Conservation (phyloP, 768 basidiomycete genomes). For the Kondoa subrosea region DNA sequence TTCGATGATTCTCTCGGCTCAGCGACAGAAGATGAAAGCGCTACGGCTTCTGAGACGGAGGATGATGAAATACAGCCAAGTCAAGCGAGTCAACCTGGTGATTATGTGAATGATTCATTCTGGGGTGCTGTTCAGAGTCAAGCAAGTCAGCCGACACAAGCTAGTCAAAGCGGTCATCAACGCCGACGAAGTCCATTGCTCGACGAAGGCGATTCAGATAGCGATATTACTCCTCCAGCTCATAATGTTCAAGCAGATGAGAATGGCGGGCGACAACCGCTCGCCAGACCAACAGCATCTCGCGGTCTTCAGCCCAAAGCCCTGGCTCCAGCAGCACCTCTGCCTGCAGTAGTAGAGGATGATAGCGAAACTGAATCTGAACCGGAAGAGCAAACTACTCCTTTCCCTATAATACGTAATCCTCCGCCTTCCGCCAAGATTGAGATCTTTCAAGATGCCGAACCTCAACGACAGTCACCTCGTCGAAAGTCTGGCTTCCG, state of each 20-base stretch:
- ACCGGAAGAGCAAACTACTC: background rate
- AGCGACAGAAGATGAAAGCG: constrained; percentile 14
- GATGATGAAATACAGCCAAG: constrained; percentile 10
- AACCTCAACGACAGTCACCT: constrained; percentile 6
- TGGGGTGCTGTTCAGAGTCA: constrained; percentile 16
- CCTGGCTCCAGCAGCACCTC: background rate
- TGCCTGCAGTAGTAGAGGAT: constrained; percentile 19
- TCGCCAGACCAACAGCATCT: background rate
- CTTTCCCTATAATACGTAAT: background rate
- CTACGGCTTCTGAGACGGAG: background rate
- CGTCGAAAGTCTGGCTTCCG: constrained; percentile 19
- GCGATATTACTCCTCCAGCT: constrained; percentile 13
- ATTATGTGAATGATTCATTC: constrained; percentile 13
- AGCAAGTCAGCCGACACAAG: constrained; percentile 9
- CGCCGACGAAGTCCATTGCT: constrained; percentile 12
- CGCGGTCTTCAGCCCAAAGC: background rate
- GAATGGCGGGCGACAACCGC: background rate
- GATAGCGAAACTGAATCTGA: constrained; percentile 10
- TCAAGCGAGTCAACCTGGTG: constrained; percentile 13
- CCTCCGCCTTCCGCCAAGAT: background rate
- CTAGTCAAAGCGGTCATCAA: constrained; percentile 7
- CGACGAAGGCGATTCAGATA: constrained; percentile 5
- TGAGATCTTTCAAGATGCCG: constrained; percentile 10
- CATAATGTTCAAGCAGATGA: constrained; percentile 28
- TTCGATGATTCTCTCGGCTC: constrained; percentile 23